A percentile compares a stretch with the other conserved stretches of the same genome.
phyloP scores from a whole-genome alignment of 129 eudicot genomes.

The Arctium lappa region DNA sequence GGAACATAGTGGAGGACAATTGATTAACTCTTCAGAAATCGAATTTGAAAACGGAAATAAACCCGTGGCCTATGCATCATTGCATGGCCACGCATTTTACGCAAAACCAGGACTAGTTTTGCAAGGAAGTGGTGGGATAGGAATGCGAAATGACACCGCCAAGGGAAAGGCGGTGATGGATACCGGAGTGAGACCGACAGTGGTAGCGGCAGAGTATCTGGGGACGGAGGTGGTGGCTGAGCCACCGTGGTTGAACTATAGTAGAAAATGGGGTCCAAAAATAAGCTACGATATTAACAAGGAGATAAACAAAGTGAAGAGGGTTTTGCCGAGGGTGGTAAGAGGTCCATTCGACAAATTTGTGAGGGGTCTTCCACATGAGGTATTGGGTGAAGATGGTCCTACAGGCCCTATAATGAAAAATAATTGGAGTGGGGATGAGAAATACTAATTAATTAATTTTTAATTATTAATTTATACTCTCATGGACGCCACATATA shows the following conservation, averaged over 20 bases:
- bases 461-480: background rate
- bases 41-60: slow-evolving; percentile 59
- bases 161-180: slow-evolving; percentile 55
- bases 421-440: slow-evolving; percentile 73
- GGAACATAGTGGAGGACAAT: slow-evolving; percentile 54
- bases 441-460: slow-evolving; percentile 22
- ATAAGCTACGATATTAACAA: slow-evolving; percentile 48
- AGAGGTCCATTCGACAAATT: slow-evolving; percentile 38
- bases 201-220: slow-evolving; percentile 53
- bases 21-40: slow-evolving; percentile 40
- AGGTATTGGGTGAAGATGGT: slow-evolving; percentile 81
- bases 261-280: slow-evolving; percentile 86
- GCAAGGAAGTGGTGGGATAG: slow-evolving; percentile 63
- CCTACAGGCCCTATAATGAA: slow-evolving; percentile 86
- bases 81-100: slow-evolving; percentile 71
- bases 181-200: slow-evolving; percentile 30
- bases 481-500: background rate
- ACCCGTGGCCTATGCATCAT: slow-evolving; percentile 55
- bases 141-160: slow-evolving; percentile 62
- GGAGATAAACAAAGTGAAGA: slow-evolving; percentile 52
- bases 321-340: slow-evolving; percentile 42
- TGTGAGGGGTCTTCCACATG: slow-evolving; percentile 59
- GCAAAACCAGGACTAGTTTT: slow-evolving; percentile 51
- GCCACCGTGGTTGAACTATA: slow-evolving; percentile 76
- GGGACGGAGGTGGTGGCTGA: slow-evolving; percentile 33